Evolutionary conservation across 305 asterid species (phyloP), one percentile per base, ranked within the genome.

Genomic region (Fraxinus albicans): DNA sequence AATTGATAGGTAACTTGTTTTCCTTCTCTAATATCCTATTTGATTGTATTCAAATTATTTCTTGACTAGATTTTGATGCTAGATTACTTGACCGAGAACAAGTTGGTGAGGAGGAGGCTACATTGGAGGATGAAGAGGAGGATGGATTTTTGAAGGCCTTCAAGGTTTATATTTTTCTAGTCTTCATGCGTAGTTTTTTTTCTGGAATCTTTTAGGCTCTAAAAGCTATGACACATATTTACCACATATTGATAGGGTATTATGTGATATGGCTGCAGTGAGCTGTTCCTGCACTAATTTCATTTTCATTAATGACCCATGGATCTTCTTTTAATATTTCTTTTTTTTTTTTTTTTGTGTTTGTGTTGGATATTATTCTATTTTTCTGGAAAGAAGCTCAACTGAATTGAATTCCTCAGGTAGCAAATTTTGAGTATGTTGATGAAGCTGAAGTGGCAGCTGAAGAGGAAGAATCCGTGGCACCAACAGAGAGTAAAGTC

Each of bases 111-210:
- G 99, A 96, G 84, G 98, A 95, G 83, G 90, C 94, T 78, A 83
- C 91, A 35, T 42, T 92, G 88, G 97, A 95, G 47, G 98, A 93
- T 83, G 99, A 96, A 86, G 97, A 95, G 90, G 99, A 96, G 84
- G 91, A 96, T 84, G 96, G 98, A 63, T 93, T 96, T 84, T 85
- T 96, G 81, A 96, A 96, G 91, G 99, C 99, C 77, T 96, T 96
- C 79, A 96, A 96, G 99, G 99, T 96, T 83, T 75, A 55, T 85
- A 63, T 31, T 73, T 79, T 84, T 74, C 79, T 83, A 73, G 6
- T 73, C 50, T 19, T 73, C 25, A 7, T 17, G 47, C 2, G 7
- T 17, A 73, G 29, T 73, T 73, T 34, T 34, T 27, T 73, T 73
- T 27, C 77, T 73, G 29, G n/a, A 17, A 35, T 73, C 29, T 73